Evolutionary conservation across 352 stramenopile species (phyloP).

Genomic region (Pythium apleroticum): DNA sequence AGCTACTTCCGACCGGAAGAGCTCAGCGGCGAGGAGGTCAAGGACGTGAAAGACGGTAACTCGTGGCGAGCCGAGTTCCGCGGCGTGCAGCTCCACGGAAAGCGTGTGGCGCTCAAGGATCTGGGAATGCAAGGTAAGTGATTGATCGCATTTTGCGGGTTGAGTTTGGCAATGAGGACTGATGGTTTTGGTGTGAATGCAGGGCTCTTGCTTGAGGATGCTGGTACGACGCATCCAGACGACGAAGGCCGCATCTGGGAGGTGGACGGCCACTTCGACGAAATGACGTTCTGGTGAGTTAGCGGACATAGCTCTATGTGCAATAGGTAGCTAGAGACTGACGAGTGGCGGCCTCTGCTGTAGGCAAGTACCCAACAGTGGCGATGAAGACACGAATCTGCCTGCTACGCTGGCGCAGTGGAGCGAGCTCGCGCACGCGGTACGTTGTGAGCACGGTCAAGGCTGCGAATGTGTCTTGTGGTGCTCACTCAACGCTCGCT

Average conservation of each 20-base stretch:
- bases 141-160: background rate
- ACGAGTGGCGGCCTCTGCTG: background rate
- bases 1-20: conserved; percentile 66
- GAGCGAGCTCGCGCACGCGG: conserved; percentile 52
- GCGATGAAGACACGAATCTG: conserved; percentile 49
- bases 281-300: conserved; percentile 56
- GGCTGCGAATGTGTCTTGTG: background rate
- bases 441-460: conserved; percentile 28
- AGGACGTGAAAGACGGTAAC: conserved; percentile 19
- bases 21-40: conserved; percentile 20
- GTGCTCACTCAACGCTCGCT: background rate
- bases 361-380: conserved; percentile 62
- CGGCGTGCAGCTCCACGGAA: conserved; percentile 61
- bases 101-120: conserved; percentile 38
- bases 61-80: conserved; percentile 56
- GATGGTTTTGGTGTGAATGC: background rate
- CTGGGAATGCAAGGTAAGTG: conserved; percentile 45
- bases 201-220: conserved; percentile 70
- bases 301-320: background rate
- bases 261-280: conserved; percentile 75
- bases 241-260: conserved; percentile 78
- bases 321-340: background rate
- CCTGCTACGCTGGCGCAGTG: conserved; percentile 54
- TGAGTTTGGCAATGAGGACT: background rate
- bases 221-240: conserved; percentile 46